Conservation (phyloP, 208 protist genomes). For the Phytomonas sp. region DNA sequence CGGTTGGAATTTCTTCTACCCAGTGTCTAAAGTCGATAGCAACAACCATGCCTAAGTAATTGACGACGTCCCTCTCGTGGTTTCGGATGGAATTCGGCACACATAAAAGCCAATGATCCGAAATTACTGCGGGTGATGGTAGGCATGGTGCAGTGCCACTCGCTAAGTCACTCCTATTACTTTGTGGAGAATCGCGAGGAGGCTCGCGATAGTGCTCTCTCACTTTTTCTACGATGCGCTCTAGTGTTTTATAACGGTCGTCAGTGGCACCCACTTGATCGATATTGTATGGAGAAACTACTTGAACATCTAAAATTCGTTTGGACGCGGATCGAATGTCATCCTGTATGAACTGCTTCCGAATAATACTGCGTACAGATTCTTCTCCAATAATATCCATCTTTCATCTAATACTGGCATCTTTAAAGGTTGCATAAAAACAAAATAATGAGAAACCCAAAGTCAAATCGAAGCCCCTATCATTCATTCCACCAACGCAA, state of each 20-base stretch:
- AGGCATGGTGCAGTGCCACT: not conserved
- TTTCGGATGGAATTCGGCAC: conserved; percentile 34
- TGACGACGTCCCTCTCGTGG: conserved; percentile 28
- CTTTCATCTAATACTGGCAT: not conserved
- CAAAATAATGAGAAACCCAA: not conserved
- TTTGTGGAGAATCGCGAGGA: not conserved
- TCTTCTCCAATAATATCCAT: not conserved
- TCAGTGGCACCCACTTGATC: not conserved
- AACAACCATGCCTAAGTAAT: conserved; percentile 74
- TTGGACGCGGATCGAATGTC: not conserved
- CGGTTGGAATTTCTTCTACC: conserved; percentile 34
- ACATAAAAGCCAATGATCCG: conserved; percentile 42
- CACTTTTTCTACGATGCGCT: not conserved
- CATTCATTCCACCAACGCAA: not conserved
- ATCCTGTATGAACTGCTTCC: not conserved
- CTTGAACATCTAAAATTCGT: not conserved
- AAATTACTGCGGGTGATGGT: conserved; percentile 4
- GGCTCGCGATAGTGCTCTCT: not conserved
- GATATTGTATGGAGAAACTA: not conserved
- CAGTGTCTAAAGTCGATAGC: conserved; percentile 86
- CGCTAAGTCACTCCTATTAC: not conserved
- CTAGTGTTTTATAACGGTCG: not conserved
- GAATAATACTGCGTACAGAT: not conserved
- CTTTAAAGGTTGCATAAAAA: not conserved
- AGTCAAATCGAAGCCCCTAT: not conserved